Evolutionary conservation across 2,329 filamentous ascomycete genomes (phyloP).

Genomic region (Calonectria leucothoes): DNA sequence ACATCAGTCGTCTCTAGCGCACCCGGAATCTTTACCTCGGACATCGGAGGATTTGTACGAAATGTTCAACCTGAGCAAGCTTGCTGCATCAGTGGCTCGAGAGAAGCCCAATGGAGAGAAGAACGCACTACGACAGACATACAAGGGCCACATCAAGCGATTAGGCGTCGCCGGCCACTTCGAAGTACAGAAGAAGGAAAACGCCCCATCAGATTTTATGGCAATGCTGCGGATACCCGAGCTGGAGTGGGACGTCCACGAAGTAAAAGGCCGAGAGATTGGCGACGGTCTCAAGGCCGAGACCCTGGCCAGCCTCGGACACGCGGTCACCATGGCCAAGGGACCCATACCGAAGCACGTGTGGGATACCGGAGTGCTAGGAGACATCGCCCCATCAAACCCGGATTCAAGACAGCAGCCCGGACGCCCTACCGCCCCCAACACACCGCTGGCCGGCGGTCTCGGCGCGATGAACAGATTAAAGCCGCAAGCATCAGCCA

Average conservation of each 20-base stretch:
- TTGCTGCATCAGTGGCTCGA: slow-evolving; percentile 72
- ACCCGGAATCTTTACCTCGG: slow-evolving; percentile 60
- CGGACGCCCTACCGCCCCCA: slow-evolving; percentile 62
- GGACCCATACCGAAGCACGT: slow-evolving; percentile 65
- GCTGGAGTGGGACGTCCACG: slow-evolving; percentile 67
- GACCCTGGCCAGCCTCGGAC: slow-evolving; percentile 56
- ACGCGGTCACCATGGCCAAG: slow-evolving; percentile 68
- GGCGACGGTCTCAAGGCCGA: slow-evolving; percentile 62
- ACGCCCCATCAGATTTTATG: slow-evolving; percentile 64
- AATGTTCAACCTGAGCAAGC: slow-evolving; percentile 65
- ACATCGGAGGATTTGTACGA: slow-evolving; percentile 69
- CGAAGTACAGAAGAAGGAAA: slow-evolving; percentile 65
- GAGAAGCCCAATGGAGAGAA: slow-evolving; percentile 74
- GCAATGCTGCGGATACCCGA: slow-evolving; percentile 63
- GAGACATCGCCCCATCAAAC: slow-evolving; percentile 61
- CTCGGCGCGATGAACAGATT: slow-evolving; percentile 49
- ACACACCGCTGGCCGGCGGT: slow-evolving; percentile 59
- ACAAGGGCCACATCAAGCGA: slow-evolving; percentile 76
- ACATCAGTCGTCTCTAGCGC: slow-evolving; percentile 59
- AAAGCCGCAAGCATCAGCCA: slow-evolving; percentile 52
- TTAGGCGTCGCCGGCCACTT: slow-evolving; percentile 72
- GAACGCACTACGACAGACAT: slow-evolving; percentile 75
- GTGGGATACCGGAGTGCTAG: slow-evolving; percentile 70
- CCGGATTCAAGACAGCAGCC: slow-evolving; percentile 54
- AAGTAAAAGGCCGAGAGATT: slow-evolving; percentile 67